Conservation (phyloP, 768 basidiomycete species). For the Termitomyces sp. region DNA sequence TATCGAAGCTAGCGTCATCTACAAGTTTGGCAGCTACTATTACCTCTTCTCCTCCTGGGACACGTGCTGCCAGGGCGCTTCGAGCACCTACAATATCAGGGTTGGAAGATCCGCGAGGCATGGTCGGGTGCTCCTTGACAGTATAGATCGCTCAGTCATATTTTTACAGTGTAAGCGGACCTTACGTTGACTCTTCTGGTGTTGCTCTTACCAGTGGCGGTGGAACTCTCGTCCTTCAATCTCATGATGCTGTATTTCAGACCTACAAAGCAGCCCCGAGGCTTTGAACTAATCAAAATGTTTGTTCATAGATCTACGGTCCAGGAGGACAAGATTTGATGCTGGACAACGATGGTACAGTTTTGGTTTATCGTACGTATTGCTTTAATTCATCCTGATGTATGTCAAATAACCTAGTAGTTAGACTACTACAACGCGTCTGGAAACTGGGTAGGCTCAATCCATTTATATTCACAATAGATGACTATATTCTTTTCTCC, state of each 20-base stretch:
- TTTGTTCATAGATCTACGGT: constrained; percentile 32
- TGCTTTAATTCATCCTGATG: background rate
- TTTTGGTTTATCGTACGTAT: constrained; percentile 43
- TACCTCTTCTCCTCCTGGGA: constrained; percentile 57
- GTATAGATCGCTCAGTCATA: background rate
- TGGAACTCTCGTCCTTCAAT: constrained; percentile 38
- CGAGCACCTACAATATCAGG: constrained; percentile 54
- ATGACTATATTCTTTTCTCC: background rate
- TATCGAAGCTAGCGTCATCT: constrained; percentile 44
- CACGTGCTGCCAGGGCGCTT: constrained; percentile 40
- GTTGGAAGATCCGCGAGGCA: constrained; percentile 44
- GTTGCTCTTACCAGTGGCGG: constrained; percentile 40
- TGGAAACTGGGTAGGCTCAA: constrained; percentile 31
- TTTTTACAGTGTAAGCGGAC: background rate
- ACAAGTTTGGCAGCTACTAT: constrained; percentile 37
- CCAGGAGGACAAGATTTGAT: constrained; percentile 51
- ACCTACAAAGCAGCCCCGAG: background rate
- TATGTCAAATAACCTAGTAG: background rate
- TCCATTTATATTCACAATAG: background rate
- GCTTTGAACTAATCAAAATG: background rate
- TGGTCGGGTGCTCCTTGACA: background rate
- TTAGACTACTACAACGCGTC: constrained; percentile 46
- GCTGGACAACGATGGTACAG: constrained; percentile 36
- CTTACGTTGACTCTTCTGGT: constrained; percentile 18
- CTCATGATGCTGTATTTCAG: background rate